Conservation (phyloP, 352 stramenopile species). For the Phytophthora sojae region DNA sequence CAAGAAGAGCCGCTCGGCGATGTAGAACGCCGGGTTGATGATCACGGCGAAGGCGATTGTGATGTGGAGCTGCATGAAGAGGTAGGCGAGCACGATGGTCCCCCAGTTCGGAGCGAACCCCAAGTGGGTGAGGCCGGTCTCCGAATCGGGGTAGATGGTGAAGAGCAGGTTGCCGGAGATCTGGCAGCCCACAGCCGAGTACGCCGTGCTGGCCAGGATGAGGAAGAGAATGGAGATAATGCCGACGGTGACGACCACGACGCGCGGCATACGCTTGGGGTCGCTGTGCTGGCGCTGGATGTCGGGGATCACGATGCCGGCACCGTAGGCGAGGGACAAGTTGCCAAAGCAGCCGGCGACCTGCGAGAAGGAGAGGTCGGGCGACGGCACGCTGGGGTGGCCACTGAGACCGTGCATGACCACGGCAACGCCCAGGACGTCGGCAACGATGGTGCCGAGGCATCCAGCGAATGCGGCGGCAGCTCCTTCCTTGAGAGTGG, state of each 20-base stretch:
- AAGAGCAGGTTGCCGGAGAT: conserved; percentile 44
- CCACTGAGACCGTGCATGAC: conserved; percentile 47
- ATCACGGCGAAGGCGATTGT: conserved; percentile 61
- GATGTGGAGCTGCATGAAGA: conserved; percentile 70
- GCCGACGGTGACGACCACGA: conserved; percentile 48
- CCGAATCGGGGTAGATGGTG: conserved; percentile 35
- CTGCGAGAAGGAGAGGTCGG: conserved; percentile 51
- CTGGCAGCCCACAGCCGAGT: conserved; percentile 47
- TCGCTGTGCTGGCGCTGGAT: conserved; percentile 61
- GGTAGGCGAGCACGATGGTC: conserved; percentile 48
- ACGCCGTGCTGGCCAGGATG: conserved; percentile 39
- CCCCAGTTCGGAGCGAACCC: conserved; percentile 51
- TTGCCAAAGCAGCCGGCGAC: conserved; percentile 57
- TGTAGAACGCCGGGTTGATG: conserved; percentile 58
- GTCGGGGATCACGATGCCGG: conserved; percentile 56
- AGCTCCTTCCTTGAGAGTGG: conserved; percentile 57
- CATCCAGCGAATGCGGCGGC: conserved; percentile 48
- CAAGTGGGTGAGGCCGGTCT: conserved; percentile 39
- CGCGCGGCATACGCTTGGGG: conserved; percentile 54
- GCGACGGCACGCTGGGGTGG: conserved; percentile 42
- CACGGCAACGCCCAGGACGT: conserved; percentile 47
- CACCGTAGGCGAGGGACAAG: conserved; percentile 60
- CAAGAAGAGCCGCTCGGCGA: conserved; percentile 54
- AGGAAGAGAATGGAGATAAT: conserved; percentile 52
- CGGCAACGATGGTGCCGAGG: conserved; percentile 54